phyloP scores from a whole-genome alignment of 2,329 filamentous ascomycete species.

The Chaetomium globosum region DNA sequence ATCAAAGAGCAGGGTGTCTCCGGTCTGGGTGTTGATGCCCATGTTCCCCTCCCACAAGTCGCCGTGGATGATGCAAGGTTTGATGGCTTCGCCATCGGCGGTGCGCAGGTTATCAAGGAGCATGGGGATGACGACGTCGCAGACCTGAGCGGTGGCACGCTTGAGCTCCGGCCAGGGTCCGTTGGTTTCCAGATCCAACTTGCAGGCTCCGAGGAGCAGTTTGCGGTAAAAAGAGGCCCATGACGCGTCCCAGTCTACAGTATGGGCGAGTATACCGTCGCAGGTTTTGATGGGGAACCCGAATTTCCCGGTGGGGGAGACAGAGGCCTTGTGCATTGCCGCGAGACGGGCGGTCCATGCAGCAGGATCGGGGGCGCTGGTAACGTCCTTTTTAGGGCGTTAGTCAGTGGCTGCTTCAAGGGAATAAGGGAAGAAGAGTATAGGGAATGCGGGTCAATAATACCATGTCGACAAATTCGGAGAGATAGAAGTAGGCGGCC shows the following conservation, averaged over 20 bases:
- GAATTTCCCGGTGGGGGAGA: constrained; percentile 41
- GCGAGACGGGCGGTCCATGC: no score
- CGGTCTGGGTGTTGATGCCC: constrained; percentile 40
- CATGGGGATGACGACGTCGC: constrained; percentile 39
- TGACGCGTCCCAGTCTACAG: constrained; percentile 42
- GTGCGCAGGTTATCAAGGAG: constrained; percentile 36
- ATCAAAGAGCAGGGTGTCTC: constrained; percentile 44
- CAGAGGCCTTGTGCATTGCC: no score
- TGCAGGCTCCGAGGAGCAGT: constrained; percentile 33
- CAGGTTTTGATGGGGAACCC: constrained; percentile 45
- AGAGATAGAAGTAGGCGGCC: constrained; percentile 32
- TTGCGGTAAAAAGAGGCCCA: constrained; percentile 38
- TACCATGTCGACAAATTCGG: constrained; percentile 34
- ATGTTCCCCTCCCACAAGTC: constrained; percentile 49
- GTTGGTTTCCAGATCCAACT: constrained; percentile 33
- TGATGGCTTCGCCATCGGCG: constrained; percentile 35
- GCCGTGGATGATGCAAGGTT: constrained; percentile 45
- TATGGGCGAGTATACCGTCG: constrained; percentile 39
- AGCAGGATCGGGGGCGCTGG: no score
- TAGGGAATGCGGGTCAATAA: no score
- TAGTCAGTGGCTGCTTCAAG: no score
- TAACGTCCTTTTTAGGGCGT: no score
- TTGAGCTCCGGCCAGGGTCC: constrained; percentile 35
- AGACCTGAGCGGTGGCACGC: constrained; percentile 30
- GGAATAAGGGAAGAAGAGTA: no score